These are phyloP conservation scores for Candida koratica DNA, from an alignment of 805 yeast species.

Conservation along the genomic window DNA sequence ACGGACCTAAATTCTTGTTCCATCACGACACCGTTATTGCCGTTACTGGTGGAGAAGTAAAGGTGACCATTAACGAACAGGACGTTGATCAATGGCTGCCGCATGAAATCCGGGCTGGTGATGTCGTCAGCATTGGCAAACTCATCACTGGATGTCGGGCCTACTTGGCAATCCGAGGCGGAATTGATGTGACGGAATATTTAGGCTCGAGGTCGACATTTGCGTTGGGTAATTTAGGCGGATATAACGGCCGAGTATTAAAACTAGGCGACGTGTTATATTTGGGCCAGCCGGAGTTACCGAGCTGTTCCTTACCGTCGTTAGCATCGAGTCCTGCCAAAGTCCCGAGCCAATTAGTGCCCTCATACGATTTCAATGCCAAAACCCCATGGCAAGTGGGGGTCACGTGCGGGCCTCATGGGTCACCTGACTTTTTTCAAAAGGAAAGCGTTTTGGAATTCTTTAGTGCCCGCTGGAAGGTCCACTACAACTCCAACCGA, in stretches of 20 bases:
- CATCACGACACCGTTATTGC: slow-evolving; percentile 76
- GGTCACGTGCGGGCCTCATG: slow-evolving; percentile 97
- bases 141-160: slow-evolving; percentile 81
- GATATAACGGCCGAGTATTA: slow-evolving; percentile 87
- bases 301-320: slow-evolving; percentile 65
- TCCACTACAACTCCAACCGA: slow-evolving; percentile 94
- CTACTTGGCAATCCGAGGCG: slow-evolving; percentile 86
- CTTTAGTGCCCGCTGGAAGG: slow-evolving; percentile 80
- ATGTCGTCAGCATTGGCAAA: slow-evolving; percentile 76
- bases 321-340: slow-evolving; percentile 63
- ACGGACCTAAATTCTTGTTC: slow-evolving; percentile 82
- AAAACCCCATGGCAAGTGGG: slow-evolving; percentile 75
- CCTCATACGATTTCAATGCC: slow-evolving; percentile 38
- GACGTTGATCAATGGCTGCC: slow-evolving; percentile 68
- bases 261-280: slow-evolving; percentile 90
- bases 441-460: slow-evolving; percentile 71
- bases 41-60: slow-evolving; percentile 80
- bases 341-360: slow-evolving; percentile 55
- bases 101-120: slow-evolving; percentile 66
- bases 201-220: slow-evolving; percentile 95
- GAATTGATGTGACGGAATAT: slow-evolving; percentile 90
- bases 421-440: slow-evolving; percentile 91
- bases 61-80: slow-evolving; percentile 61
- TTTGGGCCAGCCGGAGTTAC: slow-evolving; percentile 70
- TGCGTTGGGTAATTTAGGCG: slow-evolving; percentile 91